Evolutionary conservation across 1,284 basidiomycete species (phyloP).

Genomic region (Veloboletus limbatus): DNA sequence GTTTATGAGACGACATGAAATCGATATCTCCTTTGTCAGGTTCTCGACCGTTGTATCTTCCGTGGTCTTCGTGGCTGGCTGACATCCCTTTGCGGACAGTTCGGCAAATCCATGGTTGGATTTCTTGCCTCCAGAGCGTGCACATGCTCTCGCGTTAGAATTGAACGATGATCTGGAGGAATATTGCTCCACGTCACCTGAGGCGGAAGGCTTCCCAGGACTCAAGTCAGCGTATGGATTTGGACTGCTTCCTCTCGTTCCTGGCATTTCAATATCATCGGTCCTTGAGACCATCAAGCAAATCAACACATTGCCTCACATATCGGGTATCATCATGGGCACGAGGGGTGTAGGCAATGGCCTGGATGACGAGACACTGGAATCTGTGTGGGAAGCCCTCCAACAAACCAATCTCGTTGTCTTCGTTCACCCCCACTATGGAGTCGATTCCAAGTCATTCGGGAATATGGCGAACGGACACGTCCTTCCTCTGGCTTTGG

Average conservation of each 20-base stretch:
- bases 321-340: conserved; percentile 81
- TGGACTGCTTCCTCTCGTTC: conserved; percentile 80
- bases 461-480: conserved; percentile 79
- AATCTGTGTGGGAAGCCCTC: conserved; percentile 76
- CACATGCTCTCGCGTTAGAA: conserved; percentile 59
- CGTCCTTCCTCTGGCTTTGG: conserved; percentile 79
- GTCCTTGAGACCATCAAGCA: conserved; percentile 64
- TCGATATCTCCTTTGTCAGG: conserved; percentile 59
- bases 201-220: conserved; percentile 27
- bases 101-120: conserved; percentile 89
- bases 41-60: conserved; percentile 19
- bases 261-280: conserved; percentile 50
- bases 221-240: conserved; percentile 75
- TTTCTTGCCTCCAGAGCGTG: conserved; percentile 69
- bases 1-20: conserved; percentile 64
- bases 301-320: conserved; percentile 61
- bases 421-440: conserved; percentile 84
- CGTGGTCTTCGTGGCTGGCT: conserved; percentile 10
- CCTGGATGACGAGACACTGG: conserved; percentile 72
- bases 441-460: conserved; percentile 64
- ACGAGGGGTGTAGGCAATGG: conserved; percentile 76
- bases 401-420: conserved; percentile 65
- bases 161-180: conserved; percentile 76
- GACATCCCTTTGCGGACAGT: conserved; percentile 35
- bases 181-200: conserved; percentile 68